These are phyloP conservation scores for Cladosporium sp. DNA, from an alignment of 2,329 filamentous ascomycete genomes.

Conservation along the genomic window DNA sequence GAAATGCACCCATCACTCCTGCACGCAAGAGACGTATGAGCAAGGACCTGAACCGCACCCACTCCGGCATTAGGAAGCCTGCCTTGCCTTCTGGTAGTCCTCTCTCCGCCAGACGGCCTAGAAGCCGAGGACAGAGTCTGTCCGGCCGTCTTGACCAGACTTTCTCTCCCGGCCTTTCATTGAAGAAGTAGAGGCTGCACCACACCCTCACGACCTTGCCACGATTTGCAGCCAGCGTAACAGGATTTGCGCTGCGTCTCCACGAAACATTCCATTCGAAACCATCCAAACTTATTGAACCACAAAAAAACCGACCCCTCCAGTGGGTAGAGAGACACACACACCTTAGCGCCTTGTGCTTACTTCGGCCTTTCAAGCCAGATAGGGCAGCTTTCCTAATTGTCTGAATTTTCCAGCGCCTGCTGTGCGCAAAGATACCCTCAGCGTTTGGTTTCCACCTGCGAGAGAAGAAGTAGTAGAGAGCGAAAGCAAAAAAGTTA, in stretches of 20 bases:
- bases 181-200: neutral
- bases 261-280: neutral
- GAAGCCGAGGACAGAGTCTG: constrained; percentile 16
- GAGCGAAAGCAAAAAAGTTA: neutral
- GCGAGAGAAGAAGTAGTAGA: constrained; percentile 1
- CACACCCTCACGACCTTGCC: constrained; percentile 5
- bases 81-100: constrained; percentile 15
- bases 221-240: constrained; percentile 9
- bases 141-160: constrained; percentile 13
- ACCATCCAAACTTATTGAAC: neutral
- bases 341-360: neutral
- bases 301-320: neutral
- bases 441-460: constrained; percentile 1
- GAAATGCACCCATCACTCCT: constrained; percentile 65
- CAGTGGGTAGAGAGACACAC: neutral
- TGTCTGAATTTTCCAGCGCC: neutral
- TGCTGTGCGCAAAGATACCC: constrained; percentile 6
- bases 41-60: constrained; percentile 23
- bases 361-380: neutral
- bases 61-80: constrained; percentile 28
- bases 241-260: constrained; percentile 6
- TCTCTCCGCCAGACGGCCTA: constrained; percentile 17
- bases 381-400: neutral
- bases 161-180: constrained; percentile 1
- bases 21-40: constrained; percentile 47